These are phyloP conservation scores for Kodamaea lidongshanica DNA, from an alignment of 805 yeast species.

Conservation along the genomic window DNA sequence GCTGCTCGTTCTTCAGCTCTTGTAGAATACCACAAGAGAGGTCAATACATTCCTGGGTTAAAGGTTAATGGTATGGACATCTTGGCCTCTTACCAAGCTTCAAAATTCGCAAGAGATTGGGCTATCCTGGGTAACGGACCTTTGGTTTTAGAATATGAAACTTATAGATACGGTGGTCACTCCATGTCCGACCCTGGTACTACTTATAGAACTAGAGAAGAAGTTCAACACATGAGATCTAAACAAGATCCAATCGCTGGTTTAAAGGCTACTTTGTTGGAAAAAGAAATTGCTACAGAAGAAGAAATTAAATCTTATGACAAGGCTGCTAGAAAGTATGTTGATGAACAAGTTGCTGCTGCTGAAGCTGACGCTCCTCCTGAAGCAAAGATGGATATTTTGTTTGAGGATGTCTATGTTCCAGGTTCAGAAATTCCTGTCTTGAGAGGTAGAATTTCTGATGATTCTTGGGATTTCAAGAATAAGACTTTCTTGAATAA, in stretches of 20 bases:
- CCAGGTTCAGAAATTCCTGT: conserved; percentile 90
- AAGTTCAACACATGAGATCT: conserved; percentile 98
- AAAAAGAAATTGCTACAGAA: conserved; percentile 81
- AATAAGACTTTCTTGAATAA: conserved; percentile 41
- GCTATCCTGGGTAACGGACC: conserved; percentile 92
- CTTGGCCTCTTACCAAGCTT: conserved; percentile 90
- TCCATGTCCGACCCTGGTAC: conserved; percentile 99
- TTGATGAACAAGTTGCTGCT: conserved; percentile 87
- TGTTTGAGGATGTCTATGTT: conserved; percentile 94
- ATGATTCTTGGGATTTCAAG: conserved; percentile 85
- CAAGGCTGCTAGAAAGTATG: conserved; percentile 92
- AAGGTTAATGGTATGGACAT: conserved; percentile 99
- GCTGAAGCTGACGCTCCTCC: conserved; percentile 96
- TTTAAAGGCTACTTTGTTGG: conserved; percentile 78
- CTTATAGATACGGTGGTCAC: conserved; percentile 99
- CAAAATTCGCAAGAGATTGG: conserved; percentile 97
- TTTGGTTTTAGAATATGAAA: conserved; percentile 90
- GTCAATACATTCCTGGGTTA: conserved; percentile 98
- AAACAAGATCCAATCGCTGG: conserved; percentile 98
- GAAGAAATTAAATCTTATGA: conserved; percentile 91
- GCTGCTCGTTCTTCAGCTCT: conserved; percentile 95
- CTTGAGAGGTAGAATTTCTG: conserved; percentile 94
- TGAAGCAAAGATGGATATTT: conserved; percentile 87
- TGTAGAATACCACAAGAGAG: conserved; percentile 97
- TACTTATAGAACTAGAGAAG: conserved; percentile 99